Evolutionary conservation across 495 filamentous ascomycete genomes (phyloP).

Genomic region (Neurospora sp.): DNA sequence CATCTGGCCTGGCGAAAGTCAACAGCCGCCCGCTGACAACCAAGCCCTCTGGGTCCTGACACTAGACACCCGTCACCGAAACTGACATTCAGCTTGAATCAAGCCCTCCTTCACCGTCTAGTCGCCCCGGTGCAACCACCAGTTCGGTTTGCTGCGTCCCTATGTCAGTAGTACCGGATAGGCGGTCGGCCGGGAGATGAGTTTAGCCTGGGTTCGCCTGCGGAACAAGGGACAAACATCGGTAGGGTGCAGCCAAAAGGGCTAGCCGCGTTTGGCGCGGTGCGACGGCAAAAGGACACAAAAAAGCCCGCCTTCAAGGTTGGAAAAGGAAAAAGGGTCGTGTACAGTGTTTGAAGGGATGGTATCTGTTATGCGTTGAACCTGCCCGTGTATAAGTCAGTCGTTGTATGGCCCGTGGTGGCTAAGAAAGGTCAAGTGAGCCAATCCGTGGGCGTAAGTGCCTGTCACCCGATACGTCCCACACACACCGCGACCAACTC

Average conservation of each 20-base stretch:
- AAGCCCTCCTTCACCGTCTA: background rate
- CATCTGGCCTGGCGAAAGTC: background rate
- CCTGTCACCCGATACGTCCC: background rate
- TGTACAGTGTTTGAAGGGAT: background rate
- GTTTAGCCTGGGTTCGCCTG: background rate
- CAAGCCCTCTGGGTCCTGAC: background rate
- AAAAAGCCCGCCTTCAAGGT: background rate
- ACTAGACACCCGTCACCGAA: background rate
- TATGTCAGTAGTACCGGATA: background rate
- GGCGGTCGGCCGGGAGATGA: background rate
- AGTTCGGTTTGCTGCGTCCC: background rate
- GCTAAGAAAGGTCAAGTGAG: background rate
- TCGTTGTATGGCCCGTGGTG: background rate
- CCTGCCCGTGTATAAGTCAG: background rate
- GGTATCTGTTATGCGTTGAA: background rate
- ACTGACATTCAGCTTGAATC: background rate
- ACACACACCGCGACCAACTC: background rate
- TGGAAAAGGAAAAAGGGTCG: background rate
- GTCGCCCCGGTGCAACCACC: background rate
- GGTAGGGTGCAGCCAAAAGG: background rate
- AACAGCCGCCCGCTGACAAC: background rate
- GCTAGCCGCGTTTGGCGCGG: background rate
- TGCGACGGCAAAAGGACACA: background rate
- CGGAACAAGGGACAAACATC: background rate
- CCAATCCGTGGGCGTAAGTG: background rate